A percentile compares a stretch with the other conserved stretches of the same genome.
These are phyloP conservation scores for Lanmaoa rubissima DNA, from an alignment of 768 basidiomycete genomes.

Conservation along the genomic window DNA sequence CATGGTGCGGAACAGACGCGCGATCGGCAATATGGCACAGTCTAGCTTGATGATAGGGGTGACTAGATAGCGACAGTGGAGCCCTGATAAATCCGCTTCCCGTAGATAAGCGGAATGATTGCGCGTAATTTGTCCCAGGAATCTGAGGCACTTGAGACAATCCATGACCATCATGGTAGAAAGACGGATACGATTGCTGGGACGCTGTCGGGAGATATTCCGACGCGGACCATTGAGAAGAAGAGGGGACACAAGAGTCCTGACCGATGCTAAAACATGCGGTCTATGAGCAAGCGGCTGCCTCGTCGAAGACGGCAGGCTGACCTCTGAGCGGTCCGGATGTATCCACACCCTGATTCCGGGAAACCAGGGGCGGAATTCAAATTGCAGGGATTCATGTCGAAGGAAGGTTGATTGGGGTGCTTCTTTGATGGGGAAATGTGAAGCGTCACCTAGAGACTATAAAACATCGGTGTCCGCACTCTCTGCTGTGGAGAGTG, in stretches of 20 bases:
- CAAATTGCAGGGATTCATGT: conserved; percentile 18
- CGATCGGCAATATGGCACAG: conserved; percentile 14
- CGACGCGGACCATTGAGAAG: neutral
- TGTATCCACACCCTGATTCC: neutral
- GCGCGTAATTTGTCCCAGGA: conserved; percentile 1
- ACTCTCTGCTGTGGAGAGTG: conserved; percentile 14
- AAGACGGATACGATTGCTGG: conserved; percentile 6
- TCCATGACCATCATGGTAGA: neutral
- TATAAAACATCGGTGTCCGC: conserved; percentile 22
- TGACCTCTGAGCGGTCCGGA: conserved; percentile 13
- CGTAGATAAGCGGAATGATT: conserved; percentile 1
- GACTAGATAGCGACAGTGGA: conserved; percentile 2
- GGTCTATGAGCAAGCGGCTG: conserved; percentile 2
- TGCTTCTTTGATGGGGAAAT: conserved; percentile 22
- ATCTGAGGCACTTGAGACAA: neutral
- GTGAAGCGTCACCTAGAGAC: conserved; percentile 11
- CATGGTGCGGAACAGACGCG: conserved; percentile 2
- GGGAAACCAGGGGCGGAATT: conserved; percentile 4
- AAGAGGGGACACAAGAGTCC: neutral
- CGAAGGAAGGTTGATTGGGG: conserved; percentile 14
- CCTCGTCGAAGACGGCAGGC: conserved; percentile 8
- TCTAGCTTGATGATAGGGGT: conserved; percentile 19
- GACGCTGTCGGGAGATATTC: neutral
- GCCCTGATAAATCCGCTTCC: conserved; percentile 6
- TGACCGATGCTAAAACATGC: conserved; percentile 11